phyloP scores from a whole-genome alignment of 2,329 filamentous ascomycete species.

The Monosporascus cannonballus region DNA sequence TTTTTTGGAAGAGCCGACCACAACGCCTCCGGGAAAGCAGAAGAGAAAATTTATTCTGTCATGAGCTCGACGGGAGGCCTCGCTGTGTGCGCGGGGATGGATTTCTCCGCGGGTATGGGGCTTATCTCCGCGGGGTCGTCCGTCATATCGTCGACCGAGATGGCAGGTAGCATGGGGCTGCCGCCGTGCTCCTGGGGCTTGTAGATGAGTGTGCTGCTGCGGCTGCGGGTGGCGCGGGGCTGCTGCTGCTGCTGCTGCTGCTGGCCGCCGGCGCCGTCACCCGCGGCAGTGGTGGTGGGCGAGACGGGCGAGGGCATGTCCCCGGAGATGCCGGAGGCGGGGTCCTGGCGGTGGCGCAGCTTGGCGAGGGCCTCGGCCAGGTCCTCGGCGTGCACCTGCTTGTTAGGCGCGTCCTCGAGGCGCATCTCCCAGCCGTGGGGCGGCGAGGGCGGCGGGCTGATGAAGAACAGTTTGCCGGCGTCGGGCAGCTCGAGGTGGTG shows the following conservation, averaged over 20 bases:
- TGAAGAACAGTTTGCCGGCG: constrained; percentile 67
- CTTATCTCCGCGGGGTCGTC: constrained; percentile 41
- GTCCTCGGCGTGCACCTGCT: constrained; percentile 63
- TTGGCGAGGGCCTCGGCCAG: constrained; percentile 60
- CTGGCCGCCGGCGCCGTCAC: constrained; percentile 26
- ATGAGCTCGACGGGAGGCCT: constrained; percentile 63
- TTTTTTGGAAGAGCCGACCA: no score
- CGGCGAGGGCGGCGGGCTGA: constrained; percentile 61
- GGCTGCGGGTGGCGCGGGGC: constrained; percentile 37
- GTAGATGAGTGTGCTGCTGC: constrained; percentile 62
- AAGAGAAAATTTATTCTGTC: constrained; percentile 26
- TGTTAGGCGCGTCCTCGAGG: constrained; percentile 64
- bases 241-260: background rate
- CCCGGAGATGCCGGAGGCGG: constrained; percentile 11
- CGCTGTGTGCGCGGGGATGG: constrained; percentile 53
- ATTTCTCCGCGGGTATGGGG: constrained; percentile 30
- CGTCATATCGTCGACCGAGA: constrained; percentile 63
- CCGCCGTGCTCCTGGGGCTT: constrained; percentile 50
- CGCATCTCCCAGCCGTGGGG: constrained; percentile 65
- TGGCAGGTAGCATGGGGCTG: constrained; percentile 54
- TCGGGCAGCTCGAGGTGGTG: constrained; percentile 61
- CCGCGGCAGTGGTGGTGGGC: constrained; percentile 19
- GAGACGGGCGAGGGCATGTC: constrained; percentile 25
- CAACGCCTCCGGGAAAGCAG: no score
- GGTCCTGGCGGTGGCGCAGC: constrained; percentile 47